phyloP scores from a whole-genome alignment of 768 basidiomycete genomes.

The Xerocomellus dryophilus region DNA sequence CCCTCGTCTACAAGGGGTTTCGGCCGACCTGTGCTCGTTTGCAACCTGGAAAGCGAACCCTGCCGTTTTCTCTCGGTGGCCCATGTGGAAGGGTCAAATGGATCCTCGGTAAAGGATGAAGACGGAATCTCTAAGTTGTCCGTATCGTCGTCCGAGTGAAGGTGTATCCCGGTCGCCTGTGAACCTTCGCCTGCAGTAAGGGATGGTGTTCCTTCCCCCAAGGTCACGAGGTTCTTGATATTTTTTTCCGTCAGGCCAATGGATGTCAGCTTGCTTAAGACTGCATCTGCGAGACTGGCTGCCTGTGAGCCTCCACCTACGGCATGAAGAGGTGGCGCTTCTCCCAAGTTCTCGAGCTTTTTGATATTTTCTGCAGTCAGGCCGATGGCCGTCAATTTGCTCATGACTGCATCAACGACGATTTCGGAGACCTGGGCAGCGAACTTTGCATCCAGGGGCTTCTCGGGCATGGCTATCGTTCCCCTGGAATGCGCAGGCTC shows the following conservation, averaged over 20 bases:
- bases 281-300: neutral
- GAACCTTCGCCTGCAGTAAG: neutral
- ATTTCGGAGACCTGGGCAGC: neutral
- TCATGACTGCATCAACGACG: neutral
- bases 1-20: neutral
- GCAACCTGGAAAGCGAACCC: neutral
- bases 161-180: neutral
- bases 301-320: neutral
- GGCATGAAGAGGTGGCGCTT: neutral
- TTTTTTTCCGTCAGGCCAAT: neutral
- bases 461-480: neutral
- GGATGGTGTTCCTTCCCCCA: neutral
- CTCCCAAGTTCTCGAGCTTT: neutral
- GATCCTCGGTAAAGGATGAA: neutral
- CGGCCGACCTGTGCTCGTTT: neutral
- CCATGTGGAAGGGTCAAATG: neutral
- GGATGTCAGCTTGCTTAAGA: neutral
- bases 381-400: neutral
- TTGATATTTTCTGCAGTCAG: neutral
- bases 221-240: neutral
- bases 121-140: neutral
- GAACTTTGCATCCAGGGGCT: neutral
- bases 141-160: neutral
- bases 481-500: neutral
- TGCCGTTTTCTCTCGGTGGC: neutral